Evolutionary conservation across 306 rosid species (phyloP).

Genomic region (Abrus pulchellus): DNA sequence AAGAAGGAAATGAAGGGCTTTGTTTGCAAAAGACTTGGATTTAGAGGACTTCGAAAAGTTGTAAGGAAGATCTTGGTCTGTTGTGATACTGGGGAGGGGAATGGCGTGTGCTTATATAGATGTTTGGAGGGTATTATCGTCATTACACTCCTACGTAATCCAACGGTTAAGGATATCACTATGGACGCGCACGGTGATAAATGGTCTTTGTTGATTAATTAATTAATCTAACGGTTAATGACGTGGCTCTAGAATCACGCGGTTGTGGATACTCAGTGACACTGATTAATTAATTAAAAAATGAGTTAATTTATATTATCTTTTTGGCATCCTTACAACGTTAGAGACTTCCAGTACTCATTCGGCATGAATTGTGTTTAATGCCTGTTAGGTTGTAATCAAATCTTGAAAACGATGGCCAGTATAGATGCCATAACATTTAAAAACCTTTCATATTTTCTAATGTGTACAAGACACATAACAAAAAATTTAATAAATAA

Average conservation of each 20-base stretch:
- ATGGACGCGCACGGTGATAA: neutral
- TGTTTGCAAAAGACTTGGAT: neutral
- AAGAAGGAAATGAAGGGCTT: neutral
- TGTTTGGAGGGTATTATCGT: conserved; percentile 38
- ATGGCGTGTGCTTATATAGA: conserved; percentile 56
- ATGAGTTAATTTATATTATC: neutral
- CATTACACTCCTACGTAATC: neutral
- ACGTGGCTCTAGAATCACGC: neutral
- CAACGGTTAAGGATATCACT: conserved; percentile 6
- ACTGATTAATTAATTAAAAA: neutral
- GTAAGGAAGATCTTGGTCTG: conserved; percentile 23
- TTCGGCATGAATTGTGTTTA: neutral
- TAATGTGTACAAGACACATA: no score
- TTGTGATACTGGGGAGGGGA: neutral
- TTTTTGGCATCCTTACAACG: neutral
- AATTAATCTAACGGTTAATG: conserved; percentile 22
- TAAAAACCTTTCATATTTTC: neutral
- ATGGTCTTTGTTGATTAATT: neutral
- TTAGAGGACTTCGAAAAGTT: neutral
- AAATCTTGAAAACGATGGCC: conserved; percentile 25
- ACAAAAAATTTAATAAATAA: no score
- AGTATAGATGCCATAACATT: neutral
- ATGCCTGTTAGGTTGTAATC: neutral
- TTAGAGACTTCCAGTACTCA: neutral
- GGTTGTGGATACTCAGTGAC: neutral